Evolutionary conservation across 2,329 filamentous ascomycete species (phyloP).

Genomic region (Nemania diffusa): DNA sequence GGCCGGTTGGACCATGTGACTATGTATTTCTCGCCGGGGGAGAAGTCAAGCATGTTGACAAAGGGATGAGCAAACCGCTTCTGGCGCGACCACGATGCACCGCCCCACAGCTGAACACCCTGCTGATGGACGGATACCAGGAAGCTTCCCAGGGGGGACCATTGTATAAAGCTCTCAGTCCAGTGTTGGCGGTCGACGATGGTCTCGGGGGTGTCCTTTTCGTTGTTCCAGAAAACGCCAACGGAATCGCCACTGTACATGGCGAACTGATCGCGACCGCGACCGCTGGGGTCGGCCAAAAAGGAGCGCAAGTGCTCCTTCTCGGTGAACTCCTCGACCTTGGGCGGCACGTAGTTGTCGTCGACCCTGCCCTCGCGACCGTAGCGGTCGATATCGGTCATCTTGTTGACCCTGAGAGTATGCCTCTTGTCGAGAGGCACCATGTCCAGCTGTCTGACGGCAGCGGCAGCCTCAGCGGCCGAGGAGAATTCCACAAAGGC

Average conservation of each 20-base stretch:
- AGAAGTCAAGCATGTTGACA: constrained; percentile 96
- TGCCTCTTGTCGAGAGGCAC: constrained; percentile 96
- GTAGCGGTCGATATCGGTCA: constrained; percentile 97
- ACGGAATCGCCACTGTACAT: constrained; percentile 94
- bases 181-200: constrained; percentile 94
- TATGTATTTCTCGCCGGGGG: constrained; percentile 89
- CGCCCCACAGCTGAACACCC: constrained; percentile 97
- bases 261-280: constrained; percentile 93
- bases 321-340: constrained; percentile 85
- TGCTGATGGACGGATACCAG: constrained; percentile 94
- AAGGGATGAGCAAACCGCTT: constrained; percentile 95
- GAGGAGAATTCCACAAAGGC: constrained; percentile 97
- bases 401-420: constrained; percentile 94
- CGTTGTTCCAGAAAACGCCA: constrained; percentile 98
- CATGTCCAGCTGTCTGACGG: constrained; percentile 87
- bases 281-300: constrained; percentile 81
- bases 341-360: constrained; percentile 85
- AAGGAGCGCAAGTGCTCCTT: constrained; percentile 96
- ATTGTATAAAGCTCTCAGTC: constrained; percentile 98
- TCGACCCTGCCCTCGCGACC: constrained; percentile 93
- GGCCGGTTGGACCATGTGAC: constrained; percentile 97
- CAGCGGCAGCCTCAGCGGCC: constrained; percentile 86
- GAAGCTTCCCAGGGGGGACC: constrained; percentile 95
- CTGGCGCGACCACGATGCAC: constrained; percentile 86
- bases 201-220: constrained; percentile 86